These are phyloP conservation scores for Neurospora sp. DNA, from an alignment of 2,329 filamentous ascomycete species.

Conservation along the genomic window DNA sequence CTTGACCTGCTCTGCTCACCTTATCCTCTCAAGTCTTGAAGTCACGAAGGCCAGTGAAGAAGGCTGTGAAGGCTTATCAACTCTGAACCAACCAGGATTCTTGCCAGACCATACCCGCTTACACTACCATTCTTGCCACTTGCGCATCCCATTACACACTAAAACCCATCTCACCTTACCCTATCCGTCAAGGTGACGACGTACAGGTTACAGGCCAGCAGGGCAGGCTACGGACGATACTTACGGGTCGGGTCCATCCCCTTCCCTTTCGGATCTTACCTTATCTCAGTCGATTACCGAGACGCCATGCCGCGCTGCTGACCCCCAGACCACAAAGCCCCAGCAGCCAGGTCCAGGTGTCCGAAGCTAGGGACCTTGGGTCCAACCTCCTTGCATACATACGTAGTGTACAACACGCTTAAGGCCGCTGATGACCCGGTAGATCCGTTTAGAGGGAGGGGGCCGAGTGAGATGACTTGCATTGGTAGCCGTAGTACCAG, in stretches of 20 bases:
- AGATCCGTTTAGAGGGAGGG: slow-evolving; percentile 24
- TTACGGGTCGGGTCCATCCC: background rate
- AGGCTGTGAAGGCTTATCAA: background rate
- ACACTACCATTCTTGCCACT: background rate
- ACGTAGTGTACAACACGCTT: background rate
- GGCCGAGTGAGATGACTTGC: slow-evolving; percentile 28
- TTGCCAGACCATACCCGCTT: background rate
- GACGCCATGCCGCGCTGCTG: background rate
- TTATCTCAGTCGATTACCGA: background rate
- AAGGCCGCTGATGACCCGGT: background rate
- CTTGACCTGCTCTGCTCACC: background rate
- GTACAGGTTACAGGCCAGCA: background rate
- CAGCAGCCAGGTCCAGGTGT: background rate
- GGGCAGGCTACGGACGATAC: background rate
- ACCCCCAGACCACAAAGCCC: background rate
- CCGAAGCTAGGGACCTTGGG: background rate
- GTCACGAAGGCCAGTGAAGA: too few species aligned
- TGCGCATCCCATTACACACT: background rate
- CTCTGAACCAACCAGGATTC: background rate
- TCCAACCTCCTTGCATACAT: background rate
- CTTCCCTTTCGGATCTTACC: background rate
- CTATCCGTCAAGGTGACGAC: background rate
- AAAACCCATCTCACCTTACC: background rate
- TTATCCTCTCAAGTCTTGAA: background rate
- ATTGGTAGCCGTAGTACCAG: slow-evolving; percentile 20